Evolutionary conservation across 768 basidiomycete genomes (phyloP).

Genomic region (Rhodotorula graminis): DNA sequence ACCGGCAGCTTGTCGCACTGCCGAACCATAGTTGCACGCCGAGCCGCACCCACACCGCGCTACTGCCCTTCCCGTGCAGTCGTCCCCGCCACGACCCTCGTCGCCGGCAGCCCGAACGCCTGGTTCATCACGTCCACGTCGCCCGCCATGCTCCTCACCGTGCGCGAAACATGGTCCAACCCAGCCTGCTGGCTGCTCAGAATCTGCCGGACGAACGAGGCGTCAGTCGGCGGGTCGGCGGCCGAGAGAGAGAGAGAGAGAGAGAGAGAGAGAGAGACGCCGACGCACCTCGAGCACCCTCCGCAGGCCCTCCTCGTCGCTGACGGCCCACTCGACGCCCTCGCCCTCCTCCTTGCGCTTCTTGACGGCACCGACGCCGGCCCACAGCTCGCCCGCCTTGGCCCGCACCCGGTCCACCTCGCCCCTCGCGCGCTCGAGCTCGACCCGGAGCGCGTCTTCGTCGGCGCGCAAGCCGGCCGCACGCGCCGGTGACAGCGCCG

Average conservation of each 20-base stretch:
- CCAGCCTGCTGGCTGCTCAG: conserved; percentile 73
- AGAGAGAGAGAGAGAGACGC: background rate
- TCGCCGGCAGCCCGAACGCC: conserved; percentile 23
- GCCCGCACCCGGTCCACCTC: conserved; percentile 58
- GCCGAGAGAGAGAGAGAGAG: background rate
- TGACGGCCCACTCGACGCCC: conserved; percentile 69
- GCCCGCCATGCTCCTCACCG: conserved; percentile 60
- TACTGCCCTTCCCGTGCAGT: background rate
- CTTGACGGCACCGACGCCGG: conserved; percentile 69
- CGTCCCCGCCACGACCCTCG: background rate
- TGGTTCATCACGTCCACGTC: conserved; percentile 60
- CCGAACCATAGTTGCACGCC: no score
- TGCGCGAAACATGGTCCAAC: conserved; percentile 70
- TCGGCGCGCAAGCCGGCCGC: conserved; percentile 70
- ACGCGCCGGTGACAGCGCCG: conserved; percentile 70
- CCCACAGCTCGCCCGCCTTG: conserved; percentile 77
- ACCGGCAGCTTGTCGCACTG: no score
- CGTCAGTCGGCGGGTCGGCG: background rate
- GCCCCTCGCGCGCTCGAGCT: conserved; percentile 68
- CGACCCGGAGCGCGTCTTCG: conserved; percentile 68
- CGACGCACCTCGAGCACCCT: conserved; percentile 65
- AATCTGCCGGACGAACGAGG: conserved; percentile 52
- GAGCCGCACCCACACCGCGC: no score
- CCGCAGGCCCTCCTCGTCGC: conserved; percentile 74
- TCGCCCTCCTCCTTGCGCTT: conserved; percentile 57